Evolutionary conservation across 441 rosid species (phyloP), one percentile per base, ranked within the genome.

Genomic region (Isatis lusitanica): DNA sequence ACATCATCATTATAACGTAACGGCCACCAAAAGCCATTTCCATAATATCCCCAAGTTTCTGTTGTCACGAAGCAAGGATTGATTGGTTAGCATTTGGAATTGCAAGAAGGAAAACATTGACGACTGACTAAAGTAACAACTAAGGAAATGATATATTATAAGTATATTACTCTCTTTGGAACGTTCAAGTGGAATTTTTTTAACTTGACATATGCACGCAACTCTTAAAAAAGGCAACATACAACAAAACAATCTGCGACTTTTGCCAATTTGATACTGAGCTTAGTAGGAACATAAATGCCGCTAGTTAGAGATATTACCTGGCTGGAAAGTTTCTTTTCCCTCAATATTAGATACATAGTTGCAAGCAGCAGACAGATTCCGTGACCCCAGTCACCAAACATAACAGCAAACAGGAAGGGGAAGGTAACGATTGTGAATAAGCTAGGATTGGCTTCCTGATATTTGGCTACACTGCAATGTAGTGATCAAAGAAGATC

Each of bases 361-460:
- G 93, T 79, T 40, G 83, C 94, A 76, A 95, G 90, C 46, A 95
- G 82, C 80, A 93, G 75, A 82, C 98, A 95, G 79, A 95, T 87
- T 61, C 99, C 99, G 80, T 93, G 99, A 4, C 99, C 98, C 99
- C 98, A 95, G 68, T 95, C 99, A 78, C 99, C 99, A 74, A 95
- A 95, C 99, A 95, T 95, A 76, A 93, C 93, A 46, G 99, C 99
- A 73, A 95, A 95, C 70, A 95, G 98, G 74, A 95, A 95, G 35
- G 99, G 99, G 76, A 93, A 95, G 55, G 99, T 93, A 64, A 91
- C 75, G 38, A 95, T 73, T 6, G 97, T 93, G 84, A 47, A 88
- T 65, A 93, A 92, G 63, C 83, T 93, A 2, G 99, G 98, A 80
- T 95, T 95, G 70, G 91, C 97, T 82, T 93, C 98, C 75, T 90